Conservation (phyloP, 2,329 filamentous ascomycete genomes). For the Bipolaris oryzae region DNA sequence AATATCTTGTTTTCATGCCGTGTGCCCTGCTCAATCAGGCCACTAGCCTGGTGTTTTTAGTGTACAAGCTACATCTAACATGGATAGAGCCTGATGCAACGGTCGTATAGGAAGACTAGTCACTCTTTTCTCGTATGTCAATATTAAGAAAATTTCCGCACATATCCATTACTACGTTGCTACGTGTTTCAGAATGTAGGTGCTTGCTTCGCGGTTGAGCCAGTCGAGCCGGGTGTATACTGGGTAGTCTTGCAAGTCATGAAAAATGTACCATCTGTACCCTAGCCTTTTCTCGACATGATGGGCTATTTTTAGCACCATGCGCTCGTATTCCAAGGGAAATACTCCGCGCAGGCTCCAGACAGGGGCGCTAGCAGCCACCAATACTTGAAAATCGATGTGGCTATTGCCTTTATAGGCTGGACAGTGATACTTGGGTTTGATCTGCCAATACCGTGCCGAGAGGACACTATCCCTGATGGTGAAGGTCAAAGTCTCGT, state of each 20-base stretch:
- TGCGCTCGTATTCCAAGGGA: constrained; percentile 10
- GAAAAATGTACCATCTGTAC: constrained; percentile 3
- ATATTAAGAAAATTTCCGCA: background rate
- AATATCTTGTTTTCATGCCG: background rate
- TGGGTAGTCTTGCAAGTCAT: background rate
- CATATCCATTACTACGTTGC: constrained; percentile 13
- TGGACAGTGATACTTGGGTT: background rate
- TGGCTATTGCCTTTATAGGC: constrained; percentile 1
- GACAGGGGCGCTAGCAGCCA: constrained; percentile 12
- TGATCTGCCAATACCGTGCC: background rate
- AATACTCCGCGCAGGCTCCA: constrained; percentile 1
- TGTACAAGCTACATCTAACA: constrained; percentile 17
- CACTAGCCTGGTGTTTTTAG: constrained; percentile 13
- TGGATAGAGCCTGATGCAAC: constrained; percentile 12
- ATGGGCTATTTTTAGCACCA: constrained; percentile 22
- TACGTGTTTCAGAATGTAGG: constrained; percentile 4
- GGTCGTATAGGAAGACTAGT: constrained; percentile 5
- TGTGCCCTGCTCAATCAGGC: constrained; percentile 1
- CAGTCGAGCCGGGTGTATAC: background rate
- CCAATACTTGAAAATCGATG: constrained; percentile 12
- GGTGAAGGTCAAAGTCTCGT: background rate
- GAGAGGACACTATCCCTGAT: background rate
- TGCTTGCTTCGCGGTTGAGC: background rate
- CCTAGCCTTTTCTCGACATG: background rate
- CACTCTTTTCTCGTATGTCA: constrained; percentile 11